Conservation (phyloP, 176 grass and related monocot species). For the Cenchrus americanus region DNA sequence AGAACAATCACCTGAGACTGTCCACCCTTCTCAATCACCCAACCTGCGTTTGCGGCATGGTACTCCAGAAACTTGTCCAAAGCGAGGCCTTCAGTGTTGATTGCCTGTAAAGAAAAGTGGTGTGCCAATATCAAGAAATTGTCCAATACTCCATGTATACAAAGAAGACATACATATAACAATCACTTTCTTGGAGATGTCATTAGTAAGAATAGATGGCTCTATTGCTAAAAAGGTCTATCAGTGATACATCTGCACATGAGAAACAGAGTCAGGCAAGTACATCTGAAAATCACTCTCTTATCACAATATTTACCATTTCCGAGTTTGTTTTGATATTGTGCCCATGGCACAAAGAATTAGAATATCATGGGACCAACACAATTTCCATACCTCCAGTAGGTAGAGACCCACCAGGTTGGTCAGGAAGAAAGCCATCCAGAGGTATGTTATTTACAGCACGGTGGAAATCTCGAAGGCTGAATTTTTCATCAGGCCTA, state of each 20-base stretch:
- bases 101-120: constrained; percentile 56
- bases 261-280: constrained; percentile 27
- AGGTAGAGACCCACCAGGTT: constrained; percentile 19
- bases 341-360: constrained; percentile 16
- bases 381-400: constrained; percentile 44
- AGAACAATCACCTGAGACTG: constrained; percentile 77
- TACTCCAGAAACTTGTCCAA: constrained; percentile 96
- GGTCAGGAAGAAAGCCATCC: constrained; percentile 56
- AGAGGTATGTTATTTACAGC: constrained; percentile 76
- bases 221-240: constrained; percentile 71
- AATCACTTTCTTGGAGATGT: constrained; percentile 91
- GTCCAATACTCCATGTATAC: neutral
- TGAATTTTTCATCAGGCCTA: constrained; percentile 72
- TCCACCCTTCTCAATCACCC: constrained; percentile 74
- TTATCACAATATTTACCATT: neutral
- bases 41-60: constrained; percentile 76
- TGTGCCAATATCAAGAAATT: neutral
- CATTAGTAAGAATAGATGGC: constrained; percentile 75
- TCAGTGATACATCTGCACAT: constrained; percentile 62
- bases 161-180: constrained; percentile 61
- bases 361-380: constrained; percentile 33
- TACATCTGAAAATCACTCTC: neutral
- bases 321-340: neutral
- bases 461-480: constrained; percentile 85
- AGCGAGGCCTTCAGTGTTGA: constrained; percentile 89